Conservation (phyloP, 2,329 filamentous ascomycete species). For the Curvularia hawaiiensis region DNA sequence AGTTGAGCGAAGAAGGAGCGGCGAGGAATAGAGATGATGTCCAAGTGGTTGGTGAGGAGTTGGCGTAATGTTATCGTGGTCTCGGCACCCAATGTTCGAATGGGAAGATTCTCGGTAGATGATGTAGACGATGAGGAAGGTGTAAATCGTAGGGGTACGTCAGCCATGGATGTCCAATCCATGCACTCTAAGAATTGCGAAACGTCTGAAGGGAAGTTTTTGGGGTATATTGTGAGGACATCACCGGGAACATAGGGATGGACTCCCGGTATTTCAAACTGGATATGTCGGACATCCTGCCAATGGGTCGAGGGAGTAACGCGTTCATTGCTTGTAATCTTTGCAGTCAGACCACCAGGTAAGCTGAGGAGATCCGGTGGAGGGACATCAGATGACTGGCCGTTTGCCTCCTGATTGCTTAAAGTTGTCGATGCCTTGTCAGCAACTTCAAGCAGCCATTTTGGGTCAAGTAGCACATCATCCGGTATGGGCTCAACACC, state of each 20-base stretch:
- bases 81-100: slow-evolving; percentile 47
- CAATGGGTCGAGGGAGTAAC: slow-evolving; percentile 80
- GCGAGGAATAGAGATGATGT: slow-evolving; percentile 87
- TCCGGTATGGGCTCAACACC: slow-evolving; percentile 73
- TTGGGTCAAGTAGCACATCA: slow-evolving; percentile 75
- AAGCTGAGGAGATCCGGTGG: slow-evolving; percentile 61
- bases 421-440: slow-evolving; percentile 17
- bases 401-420: slow-evolving; percentile 9
- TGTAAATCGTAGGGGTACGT: slow-evolving; percentile 66
- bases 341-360: slow-evolving; percentile 61
- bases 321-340: slow-evolving; percentile 68
- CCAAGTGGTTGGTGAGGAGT: slow-evolving; percentile 81
- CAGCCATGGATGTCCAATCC: slow-evolving; percentile 76
- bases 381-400: slow-evolving; percentile 28
- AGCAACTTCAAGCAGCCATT: slow-evolving; percentile 63
- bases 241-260: slow-evolving; percentile 72
- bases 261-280: slow-evolving; percentile 56
- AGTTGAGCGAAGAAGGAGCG: slow-evolving; percentile 84
- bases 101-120: slow-evolving; percentile 47
- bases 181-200: slow-evolving; percentile 77
- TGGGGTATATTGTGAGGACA: slow-evolving; percentile 80
- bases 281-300: slow-evolving; percentile 91
- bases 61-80: slow-evolving; percentile 68
- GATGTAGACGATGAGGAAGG: slow-evolving; percentile 36
- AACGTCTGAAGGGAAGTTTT: slow-evolving; percentile 85